Base-by-base conservation (phyloP, 2,329 filamentous ascomycete species). In the Cercospora nicotianae region DNA sequence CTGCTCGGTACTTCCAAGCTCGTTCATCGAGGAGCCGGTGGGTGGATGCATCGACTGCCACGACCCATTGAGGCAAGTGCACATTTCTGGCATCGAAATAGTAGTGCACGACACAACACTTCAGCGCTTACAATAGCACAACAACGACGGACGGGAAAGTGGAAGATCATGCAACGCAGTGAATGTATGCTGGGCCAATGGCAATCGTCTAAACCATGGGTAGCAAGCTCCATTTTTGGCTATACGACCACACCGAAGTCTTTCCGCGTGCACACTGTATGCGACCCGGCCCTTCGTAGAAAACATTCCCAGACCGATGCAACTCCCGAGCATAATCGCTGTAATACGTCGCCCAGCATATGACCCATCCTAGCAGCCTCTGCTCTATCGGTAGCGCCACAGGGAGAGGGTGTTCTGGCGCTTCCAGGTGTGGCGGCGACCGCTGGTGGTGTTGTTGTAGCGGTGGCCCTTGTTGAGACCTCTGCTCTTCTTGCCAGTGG, bases 351-450 rank as follows among this genome's bases (percentile, higher is more conserved):
- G 60, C 60, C 58, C 67, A 61, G 57, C 53, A 66, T 65, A 61
- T 57, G 60, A 60, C 31, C 58, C 65, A 31, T 61, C 45, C 28
- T 64, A 55, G 67, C 67, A 69, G 60, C 61, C 45, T 64, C 36
- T 55, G 72, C 63, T 75, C 86, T 92, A 97, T 86, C 94, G 90
- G 92, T 97, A 97, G 85, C 94, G 90, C 94, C 94, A 97, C 83
- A 97, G 92, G 80, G 92, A 96, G 83, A 97, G 90, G 84, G 94
- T 99, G 91, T 99, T 99, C 89, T 97, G 93, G 83, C 92, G 90
- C 92, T 97, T 97, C 96, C 95, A 99, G 83, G 94, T 99, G 93
- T 99, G 97, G 89, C 96, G 94, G 85, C 95, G 90, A 81, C 95
- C 95, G 79, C 93, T 92, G 78, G 87, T 88, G 84, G 95, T 99